Percentiles rank a stretch among this genome's conserved stretches.
Conservation (phyloP, 306 rosid genomes). For the Fragaria iinumae region DNA sequence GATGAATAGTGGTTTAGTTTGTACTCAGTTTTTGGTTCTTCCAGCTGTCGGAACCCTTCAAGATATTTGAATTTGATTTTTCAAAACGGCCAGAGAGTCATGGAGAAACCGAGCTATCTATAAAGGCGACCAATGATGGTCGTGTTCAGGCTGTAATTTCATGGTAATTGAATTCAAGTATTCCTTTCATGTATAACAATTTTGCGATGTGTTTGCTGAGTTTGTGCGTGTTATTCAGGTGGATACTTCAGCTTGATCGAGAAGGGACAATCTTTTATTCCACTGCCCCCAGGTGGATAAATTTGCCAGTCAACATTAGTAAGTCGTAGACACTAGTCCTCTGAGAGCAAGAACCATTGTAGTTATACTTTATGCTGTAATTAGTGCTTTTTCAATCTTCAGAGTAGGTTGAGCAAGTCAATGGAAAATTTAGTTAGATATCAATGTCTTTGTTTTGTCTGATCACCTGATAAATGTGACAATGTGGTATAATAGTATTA, state of each 20-base stretch:
- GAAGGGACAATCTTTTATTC: constrained; percentile 85
- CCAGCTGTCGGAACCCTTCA: constrained; percentile 99
- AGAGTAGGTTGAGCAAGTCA: not conserved
- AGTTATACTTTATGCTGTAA: not conserved
- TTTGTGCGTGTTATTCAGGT: constrained; percentile 44
- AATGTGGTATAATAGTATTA: not conserved
- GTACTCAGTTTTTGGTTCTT: constrained; percentile 37
- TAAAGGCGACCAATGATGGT: constrained; percentile 67
- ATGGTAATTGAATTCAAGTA: constrained; percentile 55
- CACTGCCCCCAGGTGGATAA: constrained; percentile 87
- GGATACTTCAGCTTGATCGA: constrained; percentile 87
- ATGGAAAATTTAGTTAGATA: not conserved
- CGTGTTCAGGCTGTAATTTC: constrained; percentile 76
- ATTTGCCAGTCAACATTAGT: constrained; percentile 40
- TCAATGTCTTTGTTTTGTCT: not conserved
- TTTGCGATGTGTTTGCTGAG: not conserved
- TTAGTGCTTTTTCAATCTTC: not conserved
- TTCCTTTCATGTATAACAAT: constrained; percentile 4
- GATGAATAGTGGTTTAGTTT: constrained; percentile 30
- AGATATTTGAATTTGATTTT: constrained; percentile 94
- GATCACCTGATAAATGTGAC: not conserved
- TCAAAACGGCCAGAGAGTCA: constrained; percentile 94
- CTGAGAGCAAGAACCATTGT: not conserved
- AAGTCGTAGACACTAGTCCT: constrained; percentile 26
- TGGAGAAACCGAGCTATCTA: constrained; percentile 51